A percentile compares a stretch with the other conserved stretches of the same genome.
Conservation (phyloP, 1,284 basidiomycete genomes). For the Schizopora paradoxa region DNA sequence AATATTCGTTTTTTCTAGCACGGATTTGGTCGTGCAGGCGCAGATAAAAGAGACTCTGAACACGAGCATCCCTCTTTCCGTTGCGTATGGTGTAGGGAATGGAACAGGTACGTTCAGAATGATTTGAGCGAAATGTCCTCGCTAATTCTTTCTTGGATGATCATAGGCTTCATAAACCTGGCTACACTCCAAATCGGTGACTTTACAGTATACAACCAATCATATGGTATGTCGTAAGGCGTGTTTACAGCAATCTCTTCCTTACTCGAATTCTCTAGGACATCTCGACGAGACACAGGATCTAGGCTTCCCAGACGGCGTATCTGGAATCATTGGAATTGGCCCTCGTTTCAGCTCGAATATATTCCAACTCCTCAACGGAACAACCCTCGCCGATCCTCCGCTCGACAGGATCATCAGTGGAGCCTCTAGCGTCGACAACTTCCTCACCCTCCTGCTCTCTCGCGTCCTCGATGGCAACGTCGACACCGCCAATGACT, state of each 20-base stretch:
- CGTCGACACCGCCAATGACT: constrained; percentile 29
- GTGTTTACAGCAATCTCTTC: background rate
- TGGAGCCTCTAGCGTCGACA: constrained; percentile 47
- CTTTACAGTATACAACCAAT: background rate
- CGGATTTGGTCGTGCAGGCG: constrained; percentile 7
- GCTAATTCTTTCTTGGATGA: no score
- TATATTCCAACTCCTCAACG: constrained; percentile 24
- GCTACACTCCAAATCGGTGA: background rate
- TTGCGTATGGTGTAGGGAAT: constrained; percentile 1
- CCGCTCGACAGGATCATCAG: constrained; percentile 59
- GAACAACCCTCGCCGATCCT: constrained; percentile 34
- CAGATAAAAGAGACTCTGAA: constrained; percentile 3
- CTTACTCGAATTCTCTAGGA: constrained; percentile 21
- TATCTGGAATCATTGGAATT: constrained; percentile 34
- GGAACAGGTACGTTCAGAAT: constrained; percentile 31
- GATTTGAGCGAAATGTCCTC: constrained; percentile 49
- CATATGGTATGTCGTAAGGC: background rate
- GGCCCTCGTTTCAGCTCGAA: constrained; percentile 33
- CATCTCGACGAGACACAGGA: constrained; percentile 25
- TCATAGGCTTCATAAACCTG: background rate
- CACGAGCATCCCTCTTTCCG: background rate
- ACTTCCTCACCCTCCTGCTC: constrained; percentile 50
- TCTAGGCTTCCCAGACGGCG: constrained; percentile 19
- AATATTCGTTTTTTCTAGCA: background rate
- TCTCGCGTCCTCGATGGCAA: constrained; percentile 39